Conservation (phyloP, 1,139 yeast genomes). For the Yamadazyma dushanensis region DNA sequence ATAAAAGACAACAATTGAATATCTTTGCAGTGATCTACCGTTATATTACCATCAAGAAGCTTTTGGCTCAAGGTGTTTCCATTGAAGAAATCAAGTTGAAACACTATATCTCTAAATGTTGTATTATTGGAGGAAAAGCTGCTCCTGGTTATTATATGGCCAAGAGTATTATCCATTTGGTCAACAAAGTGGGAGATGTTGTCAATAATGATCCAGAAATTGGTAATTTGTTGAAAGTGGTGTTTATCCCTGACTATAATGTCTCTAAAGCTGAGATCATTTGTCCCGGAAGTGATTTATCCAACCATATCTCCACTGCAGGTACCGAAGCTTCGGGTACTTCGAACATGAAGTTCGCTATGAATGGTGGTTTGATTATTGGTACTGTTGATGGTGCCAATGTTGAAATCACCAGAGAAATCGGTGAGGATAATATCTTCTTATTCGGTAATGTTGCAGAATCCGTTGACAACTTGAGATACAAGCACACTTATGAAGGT, state of each 20-base stretch:
- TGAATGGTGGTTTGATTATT: slow-evolving; percentile 90
- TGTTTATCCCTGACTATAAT: slow-evolving; percentile 87
- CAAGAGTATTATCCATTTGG: slow-evolving; percentile 80
- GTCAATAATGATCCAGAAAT: slow-evolving; percentile 76
- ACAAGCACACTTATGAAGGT: slow-evolving; percentile 64
- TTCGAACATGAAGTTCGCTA: slow-evolving; percentile 91
- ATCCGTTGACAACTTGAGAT: slow-evolving; percentile 82
- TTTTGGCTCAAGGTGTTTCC: slow-evolving; percentile 48
- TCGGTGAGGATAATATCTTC: slow-evolving; percentile 91
- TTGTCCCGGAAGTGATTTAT: slow-evolving; percentile 85
- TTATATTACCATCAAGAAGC: slow-evolving; percentile 71
- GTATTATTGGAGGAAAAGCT: slow-evolving; percentile 90
- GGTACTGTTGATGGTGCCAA: slow-evolving; percentile 98
- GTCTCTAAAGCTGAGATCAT: slow-evolving; percentile 93
- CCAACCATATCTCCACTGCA: slow-evolving; percentile 96
- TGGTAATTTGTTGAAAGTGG: slow-evolving; percentile 77
- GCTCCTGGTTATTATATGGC: slow-evolving; percentile 98
- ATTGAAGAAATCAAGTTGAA: slow-evolving; percentile 59
- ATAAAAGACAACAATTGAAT: slow-evolving; percentile 92
- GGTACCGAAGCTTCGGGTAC: slow-evolving; percentile 98
- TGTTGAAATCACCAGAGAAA: slow-evolving; percentile 90
- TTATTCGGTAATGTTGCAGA: slow-evolving; percentile 89
- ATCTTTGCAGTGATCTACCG: slow-evolving; percentile 86
- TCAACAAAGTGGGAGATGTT: slow-evolving; percentile 78
- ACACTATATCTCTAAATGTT: slow-evolving; percentile 72